phyloP scores from a whole-genome alignment of 495 filamentous ascomycete species.

The Astrothelium macrocarpum region DNA sequence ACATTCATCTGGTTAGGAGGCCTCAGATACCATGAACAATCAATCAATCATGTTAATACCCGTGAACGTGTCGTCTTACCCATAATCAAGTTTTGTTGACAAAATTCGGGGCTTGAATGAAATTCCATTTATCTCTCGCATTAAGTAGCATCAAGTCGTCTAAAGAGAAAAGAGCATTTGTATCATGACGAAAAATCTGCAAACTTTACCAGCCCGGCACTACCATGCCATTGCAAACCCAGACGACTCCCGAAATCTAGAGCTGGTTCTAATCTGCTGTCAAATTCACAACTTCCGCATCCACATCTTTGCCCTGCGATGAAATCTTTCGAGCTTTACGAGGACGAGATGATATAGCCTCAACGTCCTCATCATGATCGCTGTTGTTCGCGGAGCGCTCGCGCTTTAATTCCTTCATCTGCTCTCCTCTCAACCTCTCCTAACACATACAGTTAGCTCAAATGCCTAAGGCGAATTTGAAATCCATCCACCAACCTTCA shows the following conservation, averaged over 20 bases:
- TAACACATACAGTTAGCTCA: neutral
- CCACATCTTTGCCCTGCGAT: neutral
- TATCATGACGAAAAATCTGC: too few relatives aligned
- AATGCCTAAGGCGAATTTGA: neutral
- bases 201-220: neutral
- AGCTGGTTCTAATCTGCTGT: neutral
- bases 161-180: neutral
- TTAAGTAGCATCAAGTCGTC: too few relatives aligned
- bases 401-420: conserved; percentile 8
- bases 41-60: too few relatives aligned
- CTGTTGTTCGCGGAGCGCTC: neutral
- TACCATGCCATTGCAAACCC: too few relatives aligned
- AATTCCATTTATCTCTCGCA: too few relatives aligned
- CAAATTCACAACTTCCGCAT: neutral
- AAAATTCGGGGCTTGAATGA: too few relatives aligned
- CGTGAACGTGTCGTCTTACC: too few relatives aligned
- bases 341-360: neutral
- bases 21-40: too few relatives aligned
- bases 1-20: too few relatives aligned
- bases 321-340: neutral
- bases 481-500: neutral
- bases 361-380: neutral
- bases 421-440: neutral
- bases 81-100: too few relatives aligned
- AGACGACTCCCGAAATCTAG: too few relatives aligned